These are phyloP conservation scores for Eucalyptus regnans DNA, from an alignment of 345 rosid species.

Conservation along the genomic window DNA sequence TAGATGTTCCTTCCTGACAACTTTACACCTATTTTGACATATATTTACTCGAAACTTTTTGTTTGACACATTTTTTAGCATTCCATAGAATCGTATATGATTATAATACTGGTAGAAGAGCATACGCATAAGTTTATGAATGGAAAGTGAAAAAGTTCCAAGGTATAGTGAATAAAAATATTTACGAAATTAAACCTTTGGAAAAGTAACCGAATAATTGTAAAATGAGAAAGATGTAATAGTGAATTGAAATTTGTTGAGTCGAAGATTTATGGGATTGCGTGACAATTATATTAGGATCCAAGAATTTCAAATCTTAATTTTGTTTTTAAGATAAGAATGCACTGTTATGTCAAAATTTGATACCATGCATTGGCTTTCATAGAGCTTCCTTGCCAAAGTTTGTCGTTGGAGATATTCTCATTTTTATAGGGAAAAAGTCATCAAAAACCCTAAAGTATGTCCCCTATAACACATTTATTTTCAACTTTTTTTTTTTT, in stretches of 20 bases:
- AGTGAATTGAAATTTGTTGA: not conserved
- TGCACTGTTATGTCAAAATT: too few species aligned
- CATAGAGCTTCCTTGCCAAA: not conserved
- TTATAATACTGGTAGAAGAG: too few species aligned
- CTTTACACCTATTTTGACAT: too few species aligned
- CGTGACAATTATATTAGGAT: not conserved
- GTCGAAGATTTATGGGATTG: not conserved
- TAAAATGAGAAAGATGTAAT: not conserved
- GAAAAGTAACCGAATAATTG: too few species aligned
- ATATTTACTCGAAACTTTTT: too few species aligned
- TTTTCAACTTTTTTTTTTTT: too few species aligned
- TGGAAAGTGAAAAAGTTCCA: not conserved
- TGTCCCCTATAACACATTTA: rapidly evolving
- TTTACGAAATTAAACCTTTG: not conserved
- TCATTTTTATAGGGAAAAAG: too few species aligned
- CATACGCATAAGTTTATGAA: too few species aligned
- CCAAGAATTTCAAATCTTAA: not conserved
- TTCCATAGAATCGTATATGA: too few species aligned
- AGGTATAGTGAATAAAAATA: not conserved
- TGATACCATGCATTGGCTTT: not conserved
- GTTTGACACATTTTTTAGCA: too few species aligned
- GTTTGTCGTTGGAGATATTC: not conserved
- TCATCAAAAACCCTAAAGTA: too few species aligned
- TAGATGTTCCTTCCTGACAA: too few species aligned
- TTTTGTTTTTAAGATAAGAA: not conserved